Conservation (phyloP, 495 filamentous ascomycete species). For the Coniosporium apollinis region DNA sequence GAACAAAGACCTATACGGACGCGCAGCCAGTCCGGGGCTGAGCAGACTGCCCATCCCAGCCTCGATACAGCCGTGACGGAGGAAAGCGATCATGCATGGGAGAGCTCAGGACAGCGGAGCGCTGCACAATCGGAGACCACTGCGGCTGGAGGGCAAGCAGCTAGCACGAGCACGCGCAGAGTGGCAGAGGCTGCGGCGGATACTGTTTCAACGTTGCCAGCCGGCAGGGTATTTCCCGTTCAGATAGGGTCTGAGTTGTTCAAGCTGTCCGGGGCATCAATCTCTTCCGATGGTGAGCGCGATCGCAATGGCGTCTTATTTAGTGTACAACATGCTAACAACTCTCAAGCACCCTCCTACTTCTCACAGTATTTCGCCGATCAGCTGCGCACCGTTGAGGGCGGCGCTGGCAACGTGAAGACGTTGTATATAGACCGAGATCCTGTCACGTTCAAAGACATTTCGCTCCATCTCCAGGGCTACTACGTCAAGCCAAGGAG, state of each 20-base stretch:
- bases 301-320: too few species aligned
- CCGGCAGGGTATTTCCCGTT: conserved; percentile 70
- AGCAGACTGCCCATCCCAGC: too few species aligned
- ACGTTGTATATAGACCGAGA: conserved; percentile 95
- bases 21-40: too few species aligned
- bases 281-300: conserved; percentile 91
- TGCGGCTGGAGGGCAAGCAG: too few species aligned
- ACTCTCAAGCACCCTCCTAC: conserved; percentile 79
- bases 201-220: too few species aligned
- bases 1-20: too few species aligned
- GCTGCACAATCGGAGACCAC: too few species aligned
- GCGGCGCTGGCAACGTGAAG: conserved; percentile 37
- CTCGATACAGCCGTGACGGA: too few species aligned
- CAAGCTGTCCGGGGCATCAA: conserved; percentile 81
- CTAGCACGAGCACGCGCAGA: too few species aligned
- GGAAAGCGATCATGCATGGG: too few species aligned
- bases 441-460: conserved; percentile 75
- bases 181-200: too few species aligned
- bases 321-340: conserved; percentile 24
- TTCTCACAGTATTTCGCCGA: conserved; percentile 89
- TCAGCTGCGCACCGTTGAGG: conserved; percentile 48
- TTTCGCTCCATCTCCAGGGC: conserved; percentile 78
- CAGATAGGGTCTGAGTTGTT: conserved; percentile 89
- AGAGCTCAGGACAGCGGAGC: too few species aligned
- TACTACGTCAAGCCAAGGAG: conserved; percentile 79